phyloP scores from a whole-genome alignment of 1,139 yeast genomes.

The Arxiozyma slooffiae region DNA sequence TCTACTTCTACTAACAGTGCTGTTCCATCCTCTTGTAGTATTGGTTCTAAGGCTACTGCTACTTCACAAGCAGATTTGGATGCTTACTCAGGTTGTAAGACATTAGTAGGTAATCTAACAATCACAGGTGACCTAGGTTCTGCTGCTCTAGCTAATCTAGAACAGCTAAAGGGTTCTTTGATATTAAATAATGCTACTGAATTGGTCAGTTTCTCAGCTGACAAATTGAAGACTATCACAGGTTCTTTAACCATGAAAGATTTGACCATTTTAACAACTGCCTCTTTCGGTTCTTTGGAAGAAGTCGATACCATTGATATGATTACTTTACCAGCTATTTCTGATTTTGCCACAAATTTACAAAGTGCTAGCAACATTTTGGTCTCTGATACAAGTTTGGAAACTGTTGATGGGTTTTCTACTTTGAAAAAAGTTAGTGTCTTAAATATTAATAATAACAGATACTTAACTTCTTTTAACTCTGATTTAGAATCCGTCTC shows the following conservation, averaged over 20 bases:
- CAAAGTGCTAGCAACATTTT: constrained; percentile 61
- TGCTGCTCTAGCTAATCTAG: constrained; percentile 49
- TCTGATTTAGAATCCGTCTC: constrained; percentile 69
- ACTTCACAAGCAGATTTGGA: constrained; percentile 76
- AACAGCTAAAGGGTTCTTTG: constrained; percentile 71
- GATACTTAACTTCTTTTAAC: constrained; percentile 56
- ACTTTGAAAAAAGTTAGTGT: constrained; percentile 60
- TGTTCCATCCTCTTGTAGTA: constrained; percentile 35
- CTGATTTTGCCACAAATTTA: constrained; percentile 60
- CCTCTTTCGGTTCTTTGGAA: constrained; percentile 71
- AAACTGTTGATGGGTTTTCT: constrained; percentile 65
- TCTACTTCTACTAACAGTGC: constrained; percentile 20
- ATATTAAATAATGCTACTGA: constrained; percentile 53
- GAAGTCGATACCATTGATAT: constrained; percentile 74
- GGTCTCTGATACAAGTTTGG: constrained; percentile 81
- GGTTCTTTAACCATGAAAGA: constrained; percentile 55
- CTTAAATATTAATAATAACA: constrained; percentile 86
- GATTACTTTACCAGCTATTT: constrained; percentile 77
- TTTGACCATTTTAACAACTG: constrained; percentile 57
- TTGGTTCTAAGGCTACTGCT: constrained; percentile 52
- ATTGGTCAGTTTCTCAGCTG: constrained; percentile 62
- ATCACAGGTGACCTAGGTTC: constrained; percentile 53
- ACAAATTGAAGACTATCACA: constrained; percentile 62
- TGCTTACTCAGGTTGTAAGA: constrained; percentile 60
- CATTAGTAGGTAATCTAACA: constrained; percentile 71